Evolutionary conservation across 306 rosid species (phyloP).

Genomic region (Gleditsia sinensis): DNA sequence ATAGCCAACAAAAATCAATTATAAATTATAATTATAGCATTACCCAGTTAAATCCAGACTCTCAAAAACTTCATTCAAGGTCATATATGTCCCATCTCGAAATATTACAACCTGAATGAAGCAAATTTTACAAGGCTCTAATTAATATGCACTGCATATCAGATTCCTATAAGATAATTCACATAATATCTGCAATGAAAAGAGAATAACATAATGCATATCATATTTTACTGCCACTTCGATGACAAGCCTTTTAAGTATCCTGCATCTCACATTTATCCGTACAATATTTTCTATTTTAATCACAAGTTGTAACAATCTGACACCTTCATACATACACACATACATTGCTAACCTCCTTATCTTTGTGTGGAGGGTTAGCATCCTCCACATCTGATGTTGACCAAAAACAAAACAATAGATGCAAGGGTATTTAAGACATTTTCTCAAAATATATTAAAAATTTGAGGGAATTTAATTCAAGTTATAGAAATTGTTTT

Average conservation of each 20-base stretch:
- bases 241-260: neutral
- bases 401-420: no score
- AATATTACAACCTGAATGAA: conserved; percentile 88
- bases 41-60: conserved; percentile 98
- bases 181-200: conserved; percentile 1
- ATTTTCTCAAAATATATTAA: no score
- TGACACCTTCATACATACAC: conserved; percentile 1
- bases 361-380: no score
- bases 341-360: neutral
- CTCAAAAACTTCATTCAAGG: conserved; percentile 97
- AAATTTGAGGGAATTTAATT: no score
- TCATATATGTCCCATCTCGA: conserved; percentile 99
- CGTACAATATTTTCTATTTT: neutral
- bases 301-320: neutral
- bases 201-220: neutral
- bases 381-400: no score
- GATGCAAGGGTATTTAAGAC: no score
- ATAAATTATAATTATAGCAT: conserved; percentile 11
- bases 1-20: conserved; percentile 20
- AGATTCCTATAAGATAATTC: conserved; percentile 5
- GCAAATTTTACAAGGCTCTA: conserved; percentile 26
- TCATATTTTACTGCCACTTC: neutral
- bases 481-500: no score
- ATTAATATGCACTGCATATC: conserved; percentile 21
- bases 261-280: neutral